phyloP scores from a whole-genome alignment of 2,329 filamentous ascomycete genomes.

The Berkeleyomyces rouxiae region DNA sequence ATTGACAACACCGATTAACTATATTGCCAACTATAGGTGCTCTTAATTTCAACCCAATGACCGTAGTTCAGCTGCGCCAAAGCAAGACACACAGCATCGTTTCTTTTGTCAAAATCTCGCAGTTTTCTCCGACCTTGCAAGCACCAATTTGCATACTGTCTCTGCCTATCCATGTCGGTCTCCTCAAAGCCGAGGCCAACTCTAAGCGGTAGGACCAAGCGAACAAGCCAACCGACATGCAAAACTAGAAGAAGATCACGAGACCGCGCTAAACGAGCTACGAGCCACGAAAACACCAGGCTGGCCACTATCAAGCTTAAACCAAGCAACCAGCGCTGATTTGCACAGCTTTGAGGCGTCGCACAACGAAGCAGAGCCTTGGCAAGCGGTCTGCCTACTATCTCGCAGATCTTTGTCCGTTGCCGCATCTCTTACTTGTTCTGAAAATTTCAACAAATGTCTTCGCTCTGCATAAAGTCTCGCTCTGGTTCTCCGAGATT shows the following conservation, averaged over 20 bases:
- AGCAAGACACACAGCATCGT: not conserved
- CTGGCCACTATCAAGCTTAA: too few species aligned
- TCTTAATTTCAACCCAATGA: not conserved
- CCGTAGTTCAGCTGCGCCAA: not conserved
- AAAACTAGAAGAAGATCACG: not conserved
- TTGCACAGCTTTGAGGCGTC: not conserved
- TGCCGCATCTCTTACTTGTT: not conserved
- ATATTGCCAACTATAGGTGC: not conserved
- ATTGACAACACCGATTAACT: not conserved
- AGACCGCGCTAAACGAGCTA: not conserved
- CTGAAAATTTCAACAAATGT: not conserved
- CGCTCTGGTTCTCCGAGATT: not conserved
- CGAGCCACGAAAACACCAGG: not conserved
- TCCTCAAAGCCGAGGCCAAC: not conserved
- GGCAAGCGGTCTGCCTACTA: not conserved
- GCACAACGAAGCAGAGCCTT: not conserved
- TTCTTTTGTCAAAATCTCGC: not conserved
- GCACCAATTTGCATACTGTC: too few species aligned
- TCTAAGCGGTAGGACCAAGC: not conserved
- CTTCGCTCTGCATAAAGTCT: not conserved
- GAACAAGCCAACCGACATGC: not conserved
- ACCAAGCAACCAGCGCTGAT: too few species aligned
- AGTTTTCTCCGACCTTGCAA: not conserved
- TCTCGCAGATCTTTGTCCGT: not conserved
- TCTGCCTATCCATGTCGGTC: not conserved